Evolutionary conservation across 2,329 filamentous ascomycete species (phyloP), one percentile per base, ranked within the genome.

Genomic region (Sporothrix inflata): DNA sequence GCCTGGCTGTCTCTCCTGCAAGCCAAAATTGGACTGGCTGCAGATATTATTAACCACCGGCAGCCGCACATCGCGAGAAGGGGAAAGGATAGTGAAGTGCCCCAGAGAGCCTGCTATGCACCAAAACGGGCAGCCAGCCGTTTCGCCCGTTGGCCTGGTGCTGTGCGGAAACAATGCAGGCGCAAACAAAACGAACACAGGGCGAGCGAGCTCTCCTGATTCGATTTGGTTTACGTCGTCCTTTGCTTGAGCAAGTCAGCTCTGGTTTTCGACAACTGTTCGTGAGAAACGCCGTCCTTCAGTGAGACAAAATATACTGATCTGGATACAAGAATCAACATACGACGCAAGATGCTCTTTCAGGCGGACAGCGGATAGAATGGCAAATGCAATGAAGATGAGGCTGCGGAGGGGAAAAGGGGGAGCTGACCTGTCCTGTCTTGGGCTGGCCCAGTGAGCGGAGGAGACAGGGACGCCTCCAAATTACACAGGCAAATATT

Each of bases 11-110:
- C n/a, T n/a, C n/a, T n/a, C n/a, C n/a, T n/a, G n/a, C 30, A 27
- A 38, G 47, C 7, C 47, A 30, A 51, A 68, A 24, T 68, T 53
- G 53, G 65, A 30, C 65, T 68, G 49, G 63, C 63, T 66, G 63
- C 42, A 66, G 63, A 66, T 12, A 65, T 66, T 65, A 65, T 21
- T 16, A 63, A 14, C 30, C 30, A 34, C 30, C 30, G 6, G 6
- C 30, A 34, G 30, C 30, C 30, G 30, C 30, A 34, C 42, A 11
- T 45, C 42, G 42, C 42, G 42, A 51, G 2, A 51, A 6, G n/a
- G 16, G 14, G 5, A 45, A 12, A 45, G 9, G 14, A 45, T 1
- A 45, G 6, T 34, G 30, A 34, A 34, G 3, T 34, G 30, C 30
- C 30, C 30, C 30, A 34, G 30, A 34, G 30, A 34, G 30, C 30